Conservation (phyloP, 1,284 basidiomycete genomes). For the Butyriboletus regius region DNA sequence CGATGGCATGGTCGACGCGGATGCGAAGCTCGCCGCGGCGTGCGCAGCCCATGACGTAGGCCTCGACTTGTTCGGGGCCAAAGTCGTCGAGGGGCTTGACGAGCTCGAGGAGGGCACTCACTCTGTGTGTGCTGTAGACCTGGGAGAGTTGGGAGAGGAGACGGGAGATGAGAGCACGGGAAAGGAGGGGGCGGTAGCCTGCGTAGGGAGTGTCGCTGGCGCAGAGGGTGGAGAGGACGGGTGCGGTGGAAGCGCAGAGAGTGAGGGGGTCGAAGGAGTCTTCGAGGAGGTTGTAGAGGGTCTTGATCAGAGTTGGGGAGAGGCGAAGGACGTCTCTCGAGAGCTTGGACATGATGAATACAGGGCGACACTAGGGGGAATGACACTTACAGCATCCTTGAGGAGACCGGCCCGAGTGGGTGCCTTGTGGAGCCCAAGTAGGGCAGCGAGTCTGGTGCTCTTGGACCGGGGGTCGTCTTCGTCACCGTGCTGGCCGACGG, state of each 20-base stretch:
- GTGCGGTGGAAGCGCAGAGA: conserved; percentile 77
- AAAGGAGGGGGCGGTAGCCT: conserved; percentile 83
- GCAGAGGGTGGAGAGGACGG: conserved; percentile 65
- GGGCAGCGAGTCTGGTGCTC: conserved; percentile 71
- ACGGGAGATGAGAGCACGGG: conserved; percentile 86
- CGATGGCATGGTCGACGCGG: conserved; percentile 82
- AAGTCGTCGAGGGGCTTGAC: conserved; percentile 68
- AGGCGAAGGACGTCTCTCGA: conserved; percentile 81
- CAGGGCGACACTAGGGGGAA: not conserved
- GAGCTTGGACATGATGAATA: conserved; percentile 40
- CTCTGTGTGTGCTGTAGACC: conserved; percentile 86
- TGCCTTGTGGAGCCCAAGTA: conserved; percentile 79
- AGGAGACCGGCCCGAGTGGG: conserved; percentile 84
- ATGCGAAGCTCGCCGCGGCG: conserved; percentile 83
- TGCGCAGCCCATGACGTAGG: conserved; percentile 88
- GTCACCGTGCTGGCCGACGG: conserved; percentile 67
- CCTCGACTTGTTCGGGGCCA: conserved; percentile 74
- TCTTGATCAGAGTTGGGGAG: conserved; percentile 67
- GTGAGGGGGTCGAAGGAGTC: conserved; percentile 91
- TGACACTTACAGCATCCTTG: conserved; percentile 67
- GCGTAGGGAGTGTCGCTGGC: conserved; percentile 45
- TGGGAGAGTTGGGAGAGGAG: conserved; percentile 92
- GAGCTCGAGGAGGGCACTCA: conserved; percentile 69
- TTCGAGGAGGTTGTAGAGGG: conserved; percentile 86
- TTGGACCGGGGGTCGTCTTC: conserved; percentile 71